These are phyloP conservation scores for Neurospora hispaniola DNA, from an alignment of 495 filamentous ascomycete genomes.

Conservation along the genomic window DNA sequence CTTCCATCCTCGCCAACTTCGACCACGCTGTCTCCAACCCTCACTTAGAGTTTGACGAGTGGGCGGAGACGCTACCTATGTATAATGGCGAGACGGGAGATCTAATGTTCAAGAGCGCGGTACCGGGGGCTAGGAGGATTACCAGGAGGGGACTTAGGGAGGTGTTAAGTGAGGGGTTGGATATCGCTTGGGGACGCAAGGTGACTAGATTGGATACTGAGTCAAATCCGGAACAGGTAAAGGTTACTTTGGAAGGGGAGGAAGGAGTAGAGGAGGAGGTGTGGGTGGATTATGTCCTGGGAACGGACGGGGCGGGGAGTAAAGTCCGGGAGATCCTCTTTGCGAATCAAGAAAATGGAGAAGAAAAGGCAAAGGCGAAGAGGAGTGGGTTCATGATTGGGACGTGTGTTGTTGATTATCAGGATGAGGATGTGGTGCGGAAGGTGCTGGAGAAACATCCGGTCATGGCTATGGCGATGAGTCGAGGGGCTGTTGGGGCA, in stretches of 20 bases:
- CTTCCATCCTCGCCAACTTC: constrained; percentile 25
- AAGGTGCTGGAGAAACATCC: constrained; percentile 19
- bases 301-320: constrained; percentile 38
- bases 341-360: constrained; percentile 7
- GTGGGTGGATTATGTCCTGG: constrained; percentile 31
- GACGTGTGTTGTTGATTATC: constrained; percentile 16
- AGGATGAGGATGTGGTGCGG: constrained; percentile 21
- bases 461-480: constrained; percentile 17
- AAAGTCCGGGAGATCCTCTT: constrained; percentile 29
- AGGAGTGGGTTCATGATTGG: constrained; percentile 21
- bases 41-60: constrained; percentile 21
- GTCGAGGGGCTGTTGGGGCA: constrained; percentile 10
- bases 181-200: constrained; percentile 21
- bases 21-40: constrained; percentile 31
- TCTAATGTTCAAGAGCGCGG: constrained; percentile 22
- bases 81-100: constrained; percentile 41
- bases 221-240: constrained; percentile 35
- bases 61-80: constrained; percentile 28
- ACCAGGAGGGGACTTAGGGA: constrained; percentile 28
- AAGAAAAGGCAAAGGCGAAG: constrained; percentile 15
- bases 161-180: constrained; percentile 19
- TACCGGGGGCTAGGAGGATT: constrained; percentile 35
- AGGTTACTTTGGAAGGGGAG: constrained; percentile 18
- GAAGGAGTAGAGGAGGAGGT: constrained; percentile 26
- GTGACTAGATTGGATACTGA: constrained; percentile 30